These are phyloP conservation scores for Pleodorina starrii DNA, from an alignment of 139 green algal genomes.

Conservation along the genomic window DNA sequence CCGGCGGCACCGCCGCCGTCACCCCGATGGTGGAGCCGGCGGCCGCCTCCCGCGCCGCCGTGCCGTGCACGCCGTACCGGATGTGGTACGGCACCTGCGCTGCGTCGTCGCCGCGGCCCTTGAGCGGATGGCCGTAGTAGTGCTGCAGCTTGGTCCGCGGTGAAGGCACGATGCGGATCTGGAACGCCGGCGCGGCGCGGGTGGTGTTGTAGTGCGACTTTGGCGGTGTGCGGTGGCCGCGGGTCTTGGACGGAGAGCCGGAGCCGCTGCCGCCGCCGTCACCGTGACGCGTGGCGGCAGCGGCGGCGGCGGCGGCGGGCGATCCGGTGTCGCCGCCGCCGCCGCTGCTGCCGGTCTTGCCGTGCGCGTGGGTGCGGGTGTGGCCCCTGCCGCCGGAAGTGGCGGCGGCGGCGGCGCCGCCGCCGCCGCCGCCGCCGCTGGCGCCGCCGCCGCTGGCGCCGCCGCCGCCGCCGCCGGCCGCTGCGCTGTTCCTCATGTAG, in stretches of 20 bases:
- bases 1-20: not conserved
- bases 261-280: not conserved
- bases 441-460: no score
- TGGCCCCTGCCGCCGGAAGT: no score
- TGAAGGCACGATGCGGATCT: not conserved
- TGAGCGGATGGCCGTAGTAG: not conserved
- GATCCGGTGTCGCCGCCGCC: not conserved
- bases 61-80: not conserved
- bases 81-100: slow-evolving; percentile 8
- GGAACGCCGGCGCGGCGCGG: not conserved
- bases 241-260: not conserved
- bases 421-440: slow-evolving; percentile 4
- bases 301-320: not conserved
- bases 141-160: not conserved
- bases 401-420: no score
- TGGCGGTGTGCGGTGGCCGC: not conserved
- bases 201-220: slow-evolving; percentile 10
- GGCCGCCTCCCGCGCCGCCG: not conserved
- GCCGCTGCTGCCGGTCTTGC: not conserved
- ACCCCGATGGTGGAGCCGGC: not conserved
- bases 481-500: not conserved
- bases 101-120: slow-evolving; percentile 20
- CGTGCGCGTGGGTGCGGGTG: no score
- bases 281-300: not conserved
- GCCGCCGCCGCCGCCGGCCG: not conserved